phyloP scores from a whole-genome alignment of 2,329 filamentous ascomycete genomes.

The Xylaria sp. region DNA sequence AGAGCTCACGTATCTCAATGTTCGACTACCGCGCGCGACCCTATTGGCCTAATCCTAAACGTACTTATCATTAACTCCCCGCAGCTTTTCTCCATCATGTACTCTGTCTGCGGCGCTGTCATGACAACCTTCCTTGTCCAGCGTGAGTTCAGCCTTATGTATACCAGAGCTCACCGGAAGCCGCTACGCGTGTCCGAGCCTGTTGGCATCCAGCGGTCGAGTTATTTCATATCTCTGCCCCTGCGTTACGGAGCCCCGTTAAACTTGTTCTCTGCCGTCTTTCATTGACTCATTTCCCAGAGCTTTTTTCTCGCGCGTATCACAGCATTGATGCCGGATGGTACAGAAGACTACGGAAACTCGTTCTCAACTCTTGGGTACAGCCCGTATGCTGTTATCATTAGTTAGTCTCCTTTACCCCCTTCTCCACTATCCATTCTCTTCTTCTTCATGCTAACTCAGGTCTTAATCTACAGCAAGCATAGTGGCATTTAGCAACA shows the following conservation, averaged over 20 bases:
- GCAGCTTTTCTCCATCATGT: constrained; percentile 54
- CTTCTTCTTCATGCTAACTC: neutral
- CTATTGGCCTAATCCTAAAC: constrained; percentile 40
- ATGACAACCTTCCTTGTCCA: constrained; percentile 53
- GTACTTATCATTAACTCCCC: constrained; percentile 53
- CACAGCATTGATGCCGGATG: constrained; percentile 35
- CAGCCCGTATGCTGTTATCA: constrained; percentile 40
- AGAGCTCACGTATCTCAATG: constrained; percentile 37
- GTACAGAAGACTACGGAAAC: constrained; percentile 30
- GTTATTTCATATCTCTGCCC: constrained; percentile 53
- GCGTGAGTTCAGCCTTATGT: constrained; percentile 53
- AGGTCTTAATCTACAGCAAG: constrained; percentile 19
- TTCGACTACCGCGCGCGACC: constrained; percentile 37
- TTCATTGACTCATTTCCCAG: constrained; percentile 58
- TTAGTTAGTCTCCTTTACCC: constrained; percentile 18
- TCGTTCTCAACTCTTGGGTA: constrained; percentile 42
- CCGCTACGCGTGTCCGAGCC: constrained; percentile 51
- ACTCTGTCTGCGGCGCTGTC: constrained; percentile 51
- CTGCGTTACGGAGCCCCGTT: constrained; percentile 51
- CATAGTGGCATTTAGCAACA: constrained; percentile 17
- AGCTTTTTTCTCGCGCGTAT: constrained; percentile 51
- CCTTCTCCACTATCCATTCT: neutral
- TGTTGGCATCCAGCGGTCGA: constrained; percentile 47
- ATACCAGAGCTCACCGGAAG: constrained; percentile 38
- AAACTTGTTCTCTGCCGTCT: constrained; percentile 40